Evolutionary conservation across 1,139 yeast species (phyloP), one percentile per base, ranked within the genome.

Genomic region (Pichia sp.): DNA sequence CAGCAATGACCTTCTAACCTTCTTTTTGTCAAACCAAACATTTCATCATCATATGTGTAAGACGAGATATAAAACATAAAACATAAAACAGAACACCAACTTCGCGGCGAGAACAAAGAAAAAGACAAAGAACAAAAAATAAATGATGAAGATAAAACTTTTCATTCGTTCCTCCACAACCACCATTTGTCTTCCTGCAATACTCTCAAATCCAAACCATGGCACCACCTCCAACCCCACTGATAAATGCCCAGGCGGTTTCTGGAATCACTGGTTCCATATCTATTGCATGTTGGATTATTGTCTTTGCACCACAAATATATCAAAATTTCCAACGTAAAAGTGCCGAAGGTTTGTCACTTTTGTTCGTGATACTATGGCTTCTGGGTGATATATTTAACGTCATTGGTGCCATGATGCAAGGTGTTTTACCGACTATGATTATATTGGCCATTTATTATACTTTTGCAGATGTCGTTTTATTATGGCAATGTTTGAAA

Each of bases 221-320:
- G 76, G 80, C 81, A 45, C 84, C 85, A 47, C 84, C 85, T 33
- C 87, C 89, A 14, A 79, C 70, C 3, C 56, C 84, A 34, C 75
- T 78, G 39, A 71, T 87, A 53, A 87, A 84, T 61, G 83, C 89
- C n/a, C 81, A 82, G 60, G 87, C 88, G 13, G 81, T 89, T 42
- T 85, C 95, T 65, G 96, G 96, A 6, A 86, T 89, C 56, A 80
- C 93, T 27, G 96, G 96, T 27, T 86, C 96, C 28, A 88, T 93
- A 46, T 91, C 98, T 19, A 79, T 93, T 45, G 96, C 97, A 22
- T 93, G 98, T 68, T 93, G 99, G 99, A 86, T 93, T 57, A 90
- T 93, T 51, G 98, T 93, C 28, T 93, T 93, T 73, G 95, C 96
- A 42, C 99, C 99, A 18, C 99, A 93, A 67, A 85, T 93, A 45